These are phyloP conservation scores for Papiliotrema fonsecae DNA, from an alignment of 1,284 basidiomycete species.

Conservation along the genomic window DNA sequence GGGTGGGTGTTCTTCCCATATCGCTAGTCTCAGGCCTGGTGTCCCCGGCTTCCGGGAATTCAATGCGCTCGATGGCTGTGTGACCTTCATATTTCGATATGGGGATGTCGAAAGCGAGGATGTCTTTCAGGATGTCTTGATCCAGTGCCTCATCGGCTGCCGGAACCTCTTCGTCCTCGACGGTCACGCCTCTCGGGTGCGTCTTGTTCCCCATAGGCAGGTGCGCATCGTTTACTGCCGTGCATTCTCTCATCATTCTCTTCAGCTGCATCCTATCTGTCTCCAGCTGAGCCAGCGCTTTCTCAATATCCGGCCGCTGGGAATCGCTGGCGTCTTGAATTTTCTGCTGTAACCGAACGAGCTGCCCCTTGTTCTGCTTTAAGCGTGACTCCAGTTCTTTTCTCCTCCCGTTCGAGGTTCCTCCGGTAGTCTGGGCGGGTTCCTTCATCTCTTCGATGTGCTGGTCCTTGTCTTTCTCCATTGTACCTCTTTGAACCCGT, in stretches of 20 bases:
- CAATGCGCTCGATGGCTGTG: too few species aligned
- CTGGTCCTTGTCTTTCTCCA: not conserved
- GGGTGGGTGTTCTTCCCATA: too few species aligned
- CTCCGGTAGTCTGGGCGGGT: too few species aligned
- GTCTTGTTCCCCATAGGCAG: too few species aligned
- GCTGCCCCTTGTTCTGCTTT: not conserved
- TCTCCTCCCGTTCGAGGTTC: too few species aligned
- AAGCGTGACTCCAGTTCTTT: not conserved
- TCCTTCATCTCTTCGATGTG: too few species aligned
- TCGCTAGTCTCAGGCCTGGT: too few species aligned
- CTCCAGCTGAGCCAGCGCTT: not conserved
- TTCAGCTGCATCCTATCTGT: not conserved
- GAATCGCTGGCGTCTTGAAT: not conserved
- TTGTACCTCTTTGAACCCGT: not conserved
- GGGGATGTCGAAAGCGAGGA: not conserved
- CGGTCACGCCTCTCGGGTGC: too few species aligned
- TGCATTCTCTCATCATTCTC: too few species aligned
- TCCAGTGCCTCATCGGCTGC: constrained; percentile 1
- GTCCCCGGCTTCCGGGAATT: too few species aligned
- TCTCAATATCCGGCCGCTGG: not conserved
- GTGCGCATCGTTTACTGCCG: too few species aligned
- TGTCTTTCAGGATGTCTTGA: constrained; percentile 1
- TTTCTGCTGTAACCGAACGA: not conserved
- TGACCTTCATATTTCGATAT: too few species aligned
- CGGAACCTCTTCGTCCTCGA: not conserved